These are phyloP conservation scores for Neurospora hispaniola DNA, from an alignment of 495 filamentous ascomycete genomes.

Conservation along the genomic window DNA sequence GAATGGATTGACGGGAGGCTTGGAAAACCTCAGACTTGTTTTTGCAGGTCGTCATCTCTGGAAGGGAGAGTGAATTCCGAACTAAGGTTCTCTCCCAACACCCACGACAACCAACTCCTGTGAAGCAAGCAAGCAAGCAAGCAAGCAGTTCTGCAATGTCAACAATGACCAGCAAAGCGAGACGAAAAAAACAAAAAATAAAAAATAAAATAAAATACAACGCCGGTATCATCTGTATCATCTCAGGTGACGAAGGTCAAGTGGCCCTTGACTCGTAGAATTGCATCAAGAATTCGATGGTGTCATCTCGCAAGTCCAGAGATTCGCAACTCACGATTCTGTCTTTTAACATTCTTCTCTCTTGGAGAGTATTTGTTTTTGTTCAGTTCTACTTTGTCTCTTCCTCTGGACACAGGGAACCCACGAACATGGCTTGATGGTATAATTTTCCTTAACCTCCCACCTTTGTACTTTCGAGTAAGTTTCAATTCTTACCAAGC, in stretches of 20 bases:
- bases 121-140: no score
- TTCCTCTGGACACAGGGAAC: not conserved
- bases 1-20: no score
- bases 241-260: not conserved
- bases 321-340: not conserved
- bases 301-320: not conserved
- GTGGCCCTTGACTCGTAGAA: not conserved
- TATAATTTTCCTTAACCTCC: no score
- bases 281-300: not conserved
- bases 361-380: not conserved
- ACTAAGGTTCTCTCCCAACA: no score
- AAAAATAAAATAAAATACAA: no score
- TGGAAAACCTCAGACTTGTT: no score
- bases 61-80: no score
- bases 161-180: no score
- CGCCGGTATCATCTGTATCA: not conserved
- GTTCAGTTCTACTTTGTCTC: not conserved
- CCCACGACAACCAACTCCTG: no score
- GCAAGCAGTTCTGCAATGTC: no score
- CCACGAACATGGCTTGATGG: not conserved
- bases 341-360: not conserved
- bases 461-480: not conserved
- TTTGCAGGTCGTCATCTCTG: no score
- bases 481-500: not conserved
- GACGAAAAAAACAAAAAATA: no score